Conservation (phyloP, 2,329 filamentous ascomycete genomes). For the Phymatotrichopsis omnivora region DNA sequence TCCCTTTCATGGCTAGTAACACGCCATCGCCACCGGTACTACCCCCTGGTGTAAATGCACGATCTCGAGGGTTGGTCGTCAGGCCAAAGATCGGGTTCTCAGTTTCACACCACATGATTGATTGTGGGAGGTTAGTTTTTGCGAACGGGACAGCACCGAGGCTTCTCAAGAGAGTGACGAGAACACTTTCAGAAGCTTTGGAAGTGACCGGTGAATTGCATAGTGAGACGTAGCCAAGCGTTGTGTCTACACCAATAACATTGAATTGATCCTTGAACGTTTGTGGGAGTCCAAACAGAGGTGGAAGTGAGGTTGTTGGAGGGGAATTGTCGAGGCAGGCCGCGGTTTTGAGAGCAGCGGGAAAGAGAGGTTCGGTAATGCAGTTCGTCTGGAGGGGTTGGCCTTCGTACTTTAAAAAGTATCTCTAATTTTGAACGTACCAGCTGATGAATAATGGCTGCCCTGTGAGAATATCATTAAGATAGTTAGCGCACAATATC, state of each 20-base stretch:
- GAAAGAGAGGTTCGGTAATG: slow-evolving; percentile 47
- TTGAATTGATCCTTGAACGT: slow-evolving; percentile 65
- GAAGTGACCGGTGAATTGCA: slow-evolving; percentile 44
- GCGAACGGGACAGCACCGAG: slow-evolving; percentile 45
- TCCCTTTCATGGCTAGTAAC: slow-evolving; percentile 49
- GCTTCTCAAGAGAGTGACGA: slow-evolving; percentile 42
- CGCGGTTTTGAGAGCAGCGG: slow-evolving; percentile 43
- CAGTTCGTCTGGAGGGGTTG: slow-evolving; percentile 38
- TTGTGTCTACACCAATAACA: slow-evolving; percentile 45
- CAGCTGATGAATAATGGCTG: slow-evolving; percentile 43
- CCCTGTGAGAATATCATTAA: slow-evolving; percentile 33
- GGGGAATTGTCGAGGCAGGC: slow-evolving; percentile 43
- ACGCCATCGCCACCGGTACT: slow-evolving; percentile 56
- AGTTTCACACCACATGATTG: slow-evolving; percentile 45
- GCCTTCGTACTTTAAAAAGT: not conserved
- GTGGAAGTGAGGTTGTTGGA: slow-evolving; percentile 41
- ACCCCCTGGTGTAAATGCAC: slow-evolving; percentile 51
- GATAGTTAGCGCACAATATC: not conserved
- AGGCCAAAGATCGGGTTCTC: slow-evolving; percentile 53
- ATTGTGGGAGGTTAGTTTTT: slow-evolving; percentile 44
- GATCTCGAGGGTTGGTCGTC: slow-evolving; percentile 54
- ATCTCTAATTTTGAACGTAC: slow-evolving; percentile 24
- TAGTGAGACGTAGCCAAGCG: slow-evolving; percentile 49
- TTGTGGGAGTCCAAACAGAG: slow-evolving; percentile 51
- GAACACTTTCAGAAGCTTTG: slow-evolving; percentile 46